Evolutionary conservation across 2,329 filamentous ascomycete species (phyloP), one percentile per base, ranked within the genome.

Genomic region (Claviceps capensis): DNA sequence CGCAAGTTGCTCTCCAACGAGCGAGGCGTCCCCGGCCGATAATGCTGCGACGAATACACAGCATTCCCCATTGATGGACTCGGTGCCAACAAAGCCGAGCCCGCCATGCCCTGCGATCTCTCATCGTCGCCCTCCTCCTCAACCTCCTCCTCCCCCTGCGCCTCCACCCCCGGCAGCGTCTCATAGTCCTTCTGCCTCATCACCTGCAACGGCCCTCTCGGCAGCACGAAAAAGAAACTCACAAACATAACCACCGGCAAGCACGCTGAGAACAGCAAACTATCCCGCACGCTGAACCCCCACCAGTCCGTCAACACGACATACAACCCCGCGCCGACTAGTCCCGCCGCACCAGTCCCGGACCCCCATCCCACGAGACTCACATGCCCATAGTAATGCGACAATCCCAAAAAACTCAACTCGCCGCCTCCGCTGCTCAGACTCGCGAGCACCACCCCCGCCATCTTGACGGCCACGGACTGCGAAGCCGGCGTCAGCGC

Each of bases 291-390:
- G 50, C 78, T 81, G 57, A 95, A 77, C 0, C 82, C 81, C 52
- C 94, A 72, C 62, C 83, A 86, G 36, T 86, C 90, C 1, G 91
- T 97, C 53, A 93, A 76, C 47, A 91, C 63, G 7, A 94, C 87
- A 68, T 97, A 98, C 14, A 91, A 75, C 0, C 89, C 89, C 0
- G 91, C 88, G 5, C 93, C 93, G 0, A 91, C 75, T 53, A 98
- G 67, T 0, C 91, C 91, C 1, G 91, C 91, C 0, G 86, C 91
- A 1, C 91, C 91, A 0, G 91, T 96, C 0, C 91, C 91, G 57
- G 86, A 91, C 0, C 88, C 86, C 93, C 93, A 98, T 38, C 88
- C 84, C 0, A 90, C 90, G 17, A 97, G 75, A 59, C 88, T 88
- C 67, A 87, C 84, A 8, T 81, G 83, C 0, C 91, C 93, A 62